Evolutionary conservation across 805 yeast species (phyloP), one percentile per base, ranked within the genome.

Genomic region (Candida montana): DNA sequence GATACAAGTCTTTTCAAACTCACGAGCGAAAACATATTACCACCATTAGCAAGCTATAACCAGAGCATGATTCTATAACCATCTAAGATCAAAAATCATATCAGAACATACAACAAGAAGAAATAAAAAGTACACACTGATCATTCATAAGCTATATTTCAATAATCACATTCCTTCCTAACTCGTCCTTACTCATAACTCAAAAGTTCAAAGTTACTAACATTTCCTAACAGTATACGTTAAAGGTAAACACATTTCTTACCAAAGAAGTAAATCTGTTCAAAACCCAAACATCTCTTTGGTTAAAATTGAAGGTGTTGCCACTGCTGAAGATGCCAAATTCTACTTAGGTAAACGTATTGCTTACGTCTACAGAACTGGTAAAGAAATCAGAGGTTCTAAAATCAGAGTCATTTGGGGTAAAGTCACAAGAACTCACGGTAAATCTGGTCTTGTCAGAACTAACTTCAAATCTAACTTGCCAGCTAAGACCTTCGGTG

Each of bases 381-480:
- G 85, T 67, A 93, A 89, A 81, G 98, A 90, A 78, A 74, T 90
- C 69, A 86, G 95, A 83, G 98, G 98, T 73, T 77, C 98, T 64
- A 91, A 93, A 81, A 87, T 91, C 79, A 88, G 98, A 80, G 97
- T 93, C 67, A 89, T 93, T 79, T 93, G 99, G 99, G 99, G 99
- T 74, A 91, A 91, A 80, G 80, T 93, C 62, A 77, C 95, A 77
- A 90, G 98, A 83, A 78, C 97, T 62, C 99, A 93, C 84, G 99
- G 99, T 74, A 87, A 81, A 90, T 77, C 83, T 65, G 99, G 99
- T 77, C 77, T 87, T 60, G 96, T 93, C 62, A 91, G 99, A 79
- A 98, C 99, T 67, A 87, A 82, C 77, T 93, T 93, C 95, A 90
- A 87, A 79, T 81, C 85, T 75, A 93, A 93, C 90, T 83, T 93